Evolutionary conservation across 371 early-diverging fungal genomes (phyloP), one percentile per base, ranked within the genome.

Genomic region (Coelomomyces lativittatus): DNA sequence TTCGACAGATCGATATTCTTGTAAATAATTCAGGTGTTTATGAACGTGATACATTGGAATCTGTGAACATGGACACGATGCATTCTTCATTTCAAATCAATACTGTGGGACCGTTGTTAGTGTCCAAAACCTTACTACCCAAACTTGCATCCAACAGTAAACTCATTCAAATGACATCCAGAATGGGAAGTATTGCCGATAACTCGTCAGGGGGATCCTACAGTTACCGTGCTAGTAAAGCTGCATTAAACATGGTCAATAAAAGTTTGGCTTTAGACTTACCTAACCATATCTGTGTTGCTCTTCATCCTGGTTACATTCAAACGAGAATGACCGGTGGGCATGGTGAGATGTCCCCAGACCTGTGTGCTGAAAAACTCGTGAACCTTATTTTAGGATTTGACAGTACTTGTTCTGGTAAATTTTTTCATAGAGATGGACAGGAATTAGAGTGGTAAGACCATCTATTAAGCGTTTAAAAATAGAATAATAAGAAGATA

Each of bases 201-300:
- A 54, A 54, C 27, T 9, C 28, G 15, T 37, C 32, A n/a, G 53
- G 53, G 27, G 47, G 21, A 40, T 48, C 17, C 36, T 54, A 54
- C 30, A 54, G 56, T 7, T 54, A 54, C 47, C 43, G 54, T 35
- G 55, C 55, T 17, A 45, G 46, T 21, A 54, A 54, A 34, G 47
- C 54, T 14, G 54, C 54, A 9, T 48, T 54, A 23, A 54, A 54
- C 28, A 28, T 28, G 11, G 3, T 54, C 17, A 53, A 31, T 21
- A 30, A 10, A 14, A 26, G 47, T 2, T 28, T 54, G 4, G 29
- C 41, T n/a, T 23, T 17, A 14, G 54, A 54, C n/a, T 12, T 15
- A n/a, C 15, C 17, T 19, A 35, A 52, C 17, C 30, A 52, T 21
- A n/a, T 28, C 8, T 38, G 38, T 15, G 11, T 52, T 21, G 6